Percentiles rank a stretch among this genome's conserved stretches.
Evolutionary conservation across 345 rosid genomes (phyloP).

Genomic region (Citrus maxima): DNA sequence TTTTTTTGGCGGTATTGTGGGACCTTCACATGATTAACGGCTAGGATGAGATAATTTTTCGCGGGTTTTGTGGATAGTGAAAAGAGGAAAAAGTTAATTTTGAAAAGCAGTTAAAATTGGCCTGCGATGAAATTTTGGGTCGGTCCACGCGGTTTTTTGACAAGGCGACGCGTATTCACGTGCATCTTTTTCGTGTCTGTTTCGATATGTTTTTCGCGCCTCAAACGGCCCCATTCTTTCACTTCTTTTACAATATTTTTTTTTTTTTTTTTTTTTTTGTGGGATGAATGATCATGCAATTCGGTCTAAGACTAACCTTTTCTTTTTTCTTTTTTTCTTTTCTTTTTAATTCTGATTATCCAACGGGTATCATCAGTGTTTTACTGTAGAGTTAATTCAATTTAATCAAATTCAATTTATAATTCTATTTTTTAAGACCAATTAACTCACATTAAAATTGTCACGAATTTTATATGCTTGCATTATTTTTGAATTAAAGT

Average conservation of each 20-base stretch:
- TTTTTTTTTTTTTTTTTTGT: too few species aligned
- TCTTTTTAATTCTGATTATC: too few species aligned
- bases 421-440: too few species aligned
- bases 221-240: not conserved
- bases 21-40: constrained; percentile 1
- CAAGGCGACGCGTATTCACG: constrained; percentile 41
- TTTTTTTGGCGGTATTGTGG: not conserved
- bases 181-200: constrained; percentile 1
- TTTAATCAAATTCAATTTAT: too few species aligned
- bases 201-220: not conserved
- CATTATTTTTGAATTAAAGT: too few species aligned
- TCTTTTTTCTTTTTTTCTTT: too few species aligned
- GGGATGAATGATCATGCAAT: not conserved
- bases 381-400: too few species aligned
- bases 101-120: constrained; percentile 22
- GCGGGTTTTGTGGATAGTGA: constrained; percentile 19
- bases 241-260: not conserved
- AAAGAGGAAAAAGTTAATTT: constrained; percentile 1
- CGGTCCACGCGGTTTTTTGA: constrained; percentile 43
- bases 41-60: not conserved
- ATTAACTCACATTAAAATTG: too few species aligned
- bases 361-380: too few species aligned
- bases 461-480: too few species aligned
- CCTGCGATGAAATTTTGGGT: not conserved
- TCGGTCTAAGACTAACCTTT: too few species aligned